Base-by-base conservation (phyloP, 129 eudicot genomes). In the Apium graveolens region DNA sequence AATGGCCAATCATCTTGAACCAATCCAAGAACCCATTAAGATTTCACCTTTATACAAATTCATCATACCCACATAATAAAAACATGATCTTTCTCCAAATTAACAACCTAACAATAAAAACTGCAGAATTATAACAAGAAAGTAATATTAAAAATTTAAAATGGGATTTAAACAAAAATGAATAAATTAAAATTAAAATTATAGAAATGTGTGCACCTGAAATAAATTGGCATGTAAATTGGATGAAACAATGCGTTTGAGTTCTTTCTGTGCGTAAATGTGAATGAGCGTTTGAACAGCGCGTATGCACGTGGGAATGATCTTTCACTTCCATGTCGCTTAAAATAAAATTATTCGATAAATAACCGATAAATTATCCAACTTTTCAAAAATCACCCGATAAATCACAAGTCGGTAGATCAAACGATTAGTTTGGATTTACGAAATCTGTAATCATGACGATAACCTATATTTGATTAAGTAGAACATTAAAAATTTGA, bases 11-110 rank as follows among this genome's bases (percentile, higher is more conserved):
- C 74, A 35, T 38, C 32, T 8, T 24, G 42, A 79, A 42, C 49
- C 32, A 57, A 57, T n/a, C n/a, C 32, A 57, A 55, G 66, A 31
- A 49, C 20, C 38, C n/a, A 38, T 43, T 63, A 80, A 80, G 78
- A 72, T 80, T 80, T 73, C 57, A 57, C 62, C 78, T 80, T 80
- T 73, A 57, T 2, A 20, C 20, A 37, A 34, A 26, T 31, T 46
- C 29, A 65, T 49, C 72, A 49, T 20, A 70, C 42, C 17, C 39
- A 72, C 49, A 37, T 41, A 41, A 39, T 18, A 42, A 78, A 41
- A 72, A 45, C 16, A 34, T 78, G 55, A 41, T 41, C 29, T 69
- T 41, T 31, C 78, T 35, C 29, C 53, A 42, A 17, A 73, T 51
- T 70, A 35, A 57, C 26, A 63, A 63, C 66, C 74, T 63, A 34